Evolutionary conservation across 208 protist genomes (phyloP).

Genomic region (Crithidia sp.): DNA sequence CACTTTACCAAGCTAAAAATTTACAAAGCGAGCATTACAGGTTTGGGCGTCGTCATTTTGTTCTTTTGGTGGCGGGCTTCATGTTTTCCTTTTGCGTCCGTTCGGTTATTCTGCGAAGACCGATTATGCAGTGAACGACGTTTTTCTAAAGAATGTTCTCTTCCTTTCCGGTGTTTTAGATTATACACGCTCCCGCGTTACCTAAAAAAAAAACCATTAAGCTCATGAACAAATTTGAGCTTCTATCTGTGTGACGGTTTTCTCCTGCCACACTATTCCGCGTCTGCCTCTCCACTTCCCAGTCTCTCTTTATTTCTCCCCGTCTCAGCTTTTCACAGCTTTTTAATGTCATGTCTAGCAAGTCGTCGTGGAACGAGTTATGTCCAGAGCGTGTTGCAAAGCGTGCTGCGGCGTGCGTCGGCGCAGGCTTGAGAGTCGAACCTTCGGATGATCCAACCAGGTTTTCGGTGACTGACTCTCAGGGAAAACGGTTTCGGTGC

Average conservation of each 20-base stretch:
- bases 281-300: not conserved
- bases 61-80: no score
- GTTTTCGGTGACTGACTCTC: slow-evolving; percentile 39
- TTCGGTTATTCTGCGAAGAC: no score
- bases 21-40: not conserved
- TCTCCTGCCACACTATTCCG: no score
- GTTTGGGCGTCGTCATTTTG: not conserved
- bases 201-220: no score
- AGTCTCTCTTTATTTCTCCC: not conserved
- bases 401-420: not conserved
- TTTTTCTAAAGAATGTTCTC: no score
- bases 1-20: not conserved
- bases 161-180: no score
- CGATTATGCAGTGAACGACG: no score
- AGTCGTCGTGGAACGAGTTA: slow-evolving; percentile 11
- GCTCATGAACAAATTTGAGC: no score
- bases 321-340: not conserved
- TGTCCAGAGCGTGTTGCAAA: slow-evolving; percentile 25
- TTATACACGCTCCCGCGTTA: no score
- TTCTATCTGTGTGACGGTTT: no score
- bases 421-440: not conserved
- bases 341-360: not conserved
- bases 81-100: no score
- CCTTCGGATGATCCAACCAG: slow-evolving; percentile 38
- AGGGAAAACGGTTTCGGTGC: slow-evolving; percentile 40